These are phyloP conservation scores for Thraustochytrium striatum DNA, from an alignment of 352 stramenopile species.

Conservation along the genomic window DNA sequence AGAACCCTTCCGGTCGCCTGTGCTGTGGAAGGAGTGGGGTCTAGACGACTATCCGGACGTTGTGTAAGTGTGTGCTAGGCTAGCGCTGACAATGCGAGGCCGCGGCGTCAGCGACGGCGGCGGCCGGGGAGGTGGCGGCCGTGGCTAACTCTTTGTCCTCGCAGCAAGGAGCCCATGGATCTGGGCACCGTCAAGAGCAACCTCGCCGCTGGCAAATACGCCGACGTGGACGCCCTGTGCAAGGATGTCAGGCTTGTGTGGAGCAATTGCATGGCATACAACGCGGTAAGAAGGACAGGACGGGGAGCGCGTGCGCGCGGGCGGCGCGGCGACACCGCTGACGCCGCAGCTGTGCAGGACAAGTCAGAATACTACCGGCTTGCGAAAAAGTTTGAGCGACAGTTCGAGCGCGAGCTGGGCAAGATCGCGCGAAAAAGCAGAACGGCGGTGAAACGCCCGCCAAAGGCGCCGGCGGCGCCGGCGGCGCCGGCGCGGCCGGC, in stretches of 20 bases:
- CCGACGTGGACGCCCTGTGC: slow-evolving; percentile 69
- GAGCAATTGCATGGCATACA: slow-evolving; percentile 56
- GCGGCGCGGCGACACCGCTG: not conserved
- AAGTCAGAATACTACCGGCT: slow-evolving; percentile 51
- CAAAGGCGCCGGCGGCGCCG: not conserved
- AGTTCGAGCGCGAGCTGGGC: slow-evolving; percentile 51
- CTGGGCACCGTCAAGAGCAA: slow-evolving; percentile 73
- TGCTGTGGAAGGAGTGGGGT: slow-evolving; percentile 45
- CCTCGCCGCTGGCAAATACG: slow-evolving; percentile 67
- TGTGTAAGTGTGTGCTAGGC: not conserved
- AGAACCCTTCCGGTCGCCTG: slow-evolving; percentile 15
- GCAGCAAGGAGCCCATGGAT: slow-evolving; percentile 75
- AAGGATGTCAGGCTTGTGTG: slow-evolving; percentile 64
- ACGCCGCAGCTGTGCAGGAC: not conserved
- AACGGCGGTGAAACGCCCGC: not conserved
- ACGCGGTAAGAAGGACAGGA: slow-evolving; percentile 49
- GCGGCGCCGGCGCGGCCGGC: not conserved
- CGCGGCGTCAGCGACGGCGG: too few relatives aligned
- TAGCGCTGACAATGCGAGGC: too few relatives aligned
- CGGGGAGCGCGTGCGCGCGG: slow-evolving; percentile 49
- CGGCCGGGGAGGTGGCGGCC: too few relatives aligned
- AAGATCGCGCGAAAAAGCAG: slow-evolving; percentile 7
- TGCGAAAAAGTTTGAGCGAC: slow-evolving; percentile 53
- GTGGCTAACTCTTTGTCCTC: too few relatives aligned
- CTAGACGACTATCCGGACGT: slow-evolving; percentile 35